Percentiles rank a stretch among this genome's conserved stretches.
Evolutionary conservation across 176 grass and related monocot genomes (phyloP).

Genomic region (Musa itinerans): DNA sequence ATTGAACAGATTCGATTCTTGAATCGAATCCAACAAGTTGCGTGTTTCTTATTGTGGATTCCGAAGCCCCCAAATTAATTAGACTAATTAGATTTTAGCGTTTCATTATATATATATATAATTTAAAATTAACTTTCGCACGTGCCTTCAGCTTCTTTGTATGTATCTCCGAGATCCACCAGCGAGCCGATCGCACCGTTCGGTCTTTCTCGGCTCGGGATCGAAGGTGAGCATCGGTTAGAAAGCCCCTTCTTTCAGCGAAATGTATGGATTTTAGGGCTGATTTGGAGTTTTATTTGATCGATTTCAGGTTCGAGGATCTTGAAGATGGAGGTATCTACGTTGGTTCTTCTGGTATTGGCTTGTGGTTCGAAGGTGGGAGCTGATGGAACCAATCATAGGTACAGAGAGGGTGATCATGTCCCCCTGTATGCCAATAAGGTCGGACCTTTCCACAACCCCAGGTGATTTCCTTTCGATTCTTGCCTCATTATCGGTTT

Average conservation of each 20-base stretch:
- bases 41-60: no score
- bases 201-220: background rate
- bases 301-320: background rate
- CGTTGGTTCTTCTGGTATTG: background rate
- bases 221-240: background rate
- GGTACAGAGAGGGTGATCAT: constrained; percentile 12
- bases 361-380: background rate
- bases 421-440: constrained; percentile 9
- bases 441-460: constrained; percentile 18
- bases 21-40: no score
- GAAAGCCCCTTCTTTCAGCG: background rate
- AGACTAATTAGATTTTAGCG: no score
- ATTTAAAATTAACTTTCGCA: no score
- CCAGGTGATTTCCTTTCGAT: background rate
- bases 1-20: no score
- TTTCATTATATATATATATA: no score
- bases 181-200: no score
- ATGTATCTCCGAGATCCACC: no score
- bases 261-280: background rate
- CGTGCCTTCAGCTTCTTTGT: no score
- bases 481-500: background rate
- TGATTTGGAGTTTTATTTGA: background rate
- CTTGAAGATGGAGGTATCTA: background rate
- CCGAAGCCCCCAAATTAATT: background rate
- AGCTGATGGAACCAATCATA: background rate